Evolutionary conservation across 2,329 filamentous ascomycete genomes (phyloP).

Genomic region (Malbranchea cinnamomea): DNA sequence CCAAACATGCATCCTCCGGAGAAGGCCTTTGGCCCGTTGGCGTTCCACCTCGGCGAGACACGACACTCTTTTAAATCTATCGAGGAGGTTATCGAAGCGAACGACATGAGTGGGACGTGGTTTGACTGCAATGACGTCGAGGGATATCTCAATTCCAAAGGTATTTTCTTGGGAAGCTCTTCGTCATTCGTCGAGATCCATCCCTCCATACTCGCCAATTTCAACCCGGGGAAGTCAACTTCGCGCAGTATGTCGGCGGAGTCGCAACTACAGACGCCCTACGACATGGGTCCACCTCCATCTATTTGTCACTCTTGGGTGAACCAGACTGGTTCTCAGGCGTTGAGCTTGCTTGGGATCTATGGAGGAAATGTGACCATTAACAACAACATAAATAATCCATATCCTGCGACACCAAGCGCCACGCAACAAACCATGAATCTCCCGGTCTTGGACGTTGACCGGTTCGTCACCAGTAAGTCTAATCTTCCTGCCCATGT

Average conservation of each 20-base stretch:
- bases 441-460: conserved; percentile 13
- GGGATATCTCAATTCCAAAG: conserved; percentile 44
- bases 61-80: conserved; percentile 10
- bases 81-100: conserved; percentile 25
- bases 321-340: not conserved
- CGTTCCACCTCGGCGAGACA: conserved; percentile 2
- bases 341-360: conserved; percentile 3
- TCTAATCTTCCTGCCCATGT: conserved; percentile 1
- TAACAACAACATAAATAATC: not conserved
- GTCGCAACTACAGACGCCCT: not conserved
- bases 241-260: not conserved
- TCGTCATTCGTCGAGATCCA: conserved; percentile 17
- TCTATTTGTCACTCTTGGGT: not conserved
- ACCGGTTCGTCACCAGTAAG: conserved; percentile 17
- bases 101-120: conserved; percentile 58
- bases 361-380: not conserved
- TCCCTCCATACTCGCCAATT: conserved; percentile 2
- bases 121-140: conserved; percentile 66
- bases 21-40: conserved; percentile 14
- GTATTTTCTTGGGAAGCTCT: conserved; percentile 17
- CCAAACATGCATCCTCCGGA: conserved; percentile 17
- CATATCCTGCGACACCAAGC: not conserved
- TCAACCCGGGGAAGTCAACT: conserved; percentile 3
- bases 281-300: not conserved
- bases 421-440: not conserved